Base-by-base conservation (phyloP, 805 yeast genomes). In the Sugiyamaella qingdaonensis region DNA sequence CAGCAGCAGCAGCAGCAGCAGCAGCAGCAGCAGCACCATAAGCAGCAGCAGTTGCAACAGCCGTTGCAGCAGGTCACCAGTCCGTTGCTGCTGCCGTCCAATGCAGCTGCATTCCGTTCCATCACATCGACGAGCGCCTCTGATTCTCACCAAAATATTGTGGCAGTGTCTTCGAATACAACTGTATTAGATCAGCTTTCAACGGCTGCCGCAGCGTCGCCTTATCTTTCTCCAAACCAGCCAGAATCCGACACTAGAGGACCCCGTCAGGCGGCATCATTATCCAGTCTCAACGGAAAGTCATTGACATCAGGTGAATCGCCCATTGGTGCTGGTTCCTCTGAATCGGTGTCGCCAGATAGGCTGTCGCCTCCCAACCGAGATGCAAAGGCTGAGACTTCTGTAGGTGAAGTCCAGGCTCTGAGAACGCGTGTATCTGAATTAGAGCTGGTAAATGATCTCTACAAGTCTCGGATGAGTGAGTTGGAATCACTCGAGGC, bases 391-490 rank as follows among this genome's bases (percentile, higher is more conserved):
- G 21, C 24, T 16, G 10, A 4, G 7, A 10, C 47, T 24, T 16
- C 47, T 37, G 4, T 46, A 2, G 5, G 18, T 32, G 46, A 24
- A 7, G 13, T 69, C 18, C 71, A 72, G 33, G 73, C 68, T 50
- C 71, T 91, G 57, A 80, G 81, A 58, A 88, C 96, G 0, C 76
- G 95, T 54, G 88, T 91, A 19, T 81, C 86, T 10, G 98, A 92
- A 67, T 77, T 92, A 56, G 98, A 92, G 67, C 75, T 91, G 42
- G 96, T 92, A 39, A 91, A 90, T 62, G 97, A 91, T 65, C 72
- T 92, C 54, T 88, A 89, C 73, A 80, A 88, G 61, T 80, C 92
- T 5, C 80, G 95, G 60, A 88, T 92, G 43, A 74, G 79, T 67
- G 96, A 92, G 65, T 74, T 92, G 58, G 97, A 92, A 70, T 61